A percentile compares a stretch with the other conserved stretches of the same genome.
Conservation (phyloP, 306 rosid genomes). For the Vigna trinervia region DNA sequence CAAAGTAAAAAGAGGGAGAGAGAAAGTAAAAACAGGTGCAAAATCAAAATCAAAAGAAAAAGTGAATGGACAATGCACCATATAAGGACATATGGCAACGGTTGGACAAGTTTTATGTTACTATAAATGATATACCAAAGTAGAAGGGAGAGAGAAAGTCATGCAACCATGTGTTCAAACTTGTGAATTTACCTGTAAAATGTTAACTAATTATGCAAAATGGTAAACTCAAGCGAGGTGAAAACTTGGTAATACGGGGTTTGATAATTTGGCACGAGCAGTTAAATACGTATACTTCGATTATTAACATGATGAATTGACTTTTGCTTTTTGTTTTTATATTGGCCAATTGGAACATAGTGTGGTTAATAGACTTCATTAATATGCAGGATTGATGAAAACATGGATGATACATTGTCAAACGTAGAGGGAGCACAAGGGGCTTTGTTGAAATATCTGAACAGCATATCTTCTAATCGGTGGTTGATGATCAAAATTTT, state of each 20-base stretch:
- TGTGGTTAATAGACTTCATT: conserved; percentile 22
- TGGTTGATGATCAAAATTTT: conserved; percentile 99
- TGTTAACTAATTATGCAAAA: not conserved
- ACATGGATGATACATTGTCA: conserved; percentile 94
- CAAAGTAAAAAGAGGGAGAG: too few relatives aligned
- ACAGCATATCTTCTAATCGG: conserved; percentile 94
- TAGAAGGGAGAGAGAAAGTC: not conserved
- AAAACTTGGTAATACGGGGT: not conserved
- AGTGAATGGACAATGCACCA: too few relatives aligned
- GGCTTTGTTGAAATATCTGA: conserved; percentile 87
- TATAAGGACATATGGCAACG: too few relatives aligned
- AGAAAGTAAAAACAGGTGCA: too few relatives aligned
- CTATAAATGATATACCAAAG: not conserved
- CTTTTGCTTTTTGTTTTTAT: conserved; percentile 16
- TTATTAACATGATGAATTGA: conserved; percentile 3
- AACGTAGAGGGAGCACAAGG: conserved; percentile 98
- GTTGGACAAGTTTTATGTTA: too few relatives aligned
- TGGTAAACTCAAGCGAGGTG: not conserved
- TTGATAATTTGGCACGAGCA: conserved; percentile 25
- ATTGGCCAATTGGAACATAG: conserved; percentile 27
- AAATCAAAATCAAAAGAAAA: too few relatives aligned
- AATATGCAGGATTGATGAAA: conserved; percentile 86
- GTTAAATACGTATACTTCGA: conserved; percentile 8
- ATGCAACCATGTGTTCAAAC: conserved; percentile 11
- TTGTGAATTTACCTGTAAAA: not conserved